These are phyloP conservation scores for Berberis thunbergii DNA, from an alignment of 164 flowering plant genomes.

Conservation along the genomic window DNA sequence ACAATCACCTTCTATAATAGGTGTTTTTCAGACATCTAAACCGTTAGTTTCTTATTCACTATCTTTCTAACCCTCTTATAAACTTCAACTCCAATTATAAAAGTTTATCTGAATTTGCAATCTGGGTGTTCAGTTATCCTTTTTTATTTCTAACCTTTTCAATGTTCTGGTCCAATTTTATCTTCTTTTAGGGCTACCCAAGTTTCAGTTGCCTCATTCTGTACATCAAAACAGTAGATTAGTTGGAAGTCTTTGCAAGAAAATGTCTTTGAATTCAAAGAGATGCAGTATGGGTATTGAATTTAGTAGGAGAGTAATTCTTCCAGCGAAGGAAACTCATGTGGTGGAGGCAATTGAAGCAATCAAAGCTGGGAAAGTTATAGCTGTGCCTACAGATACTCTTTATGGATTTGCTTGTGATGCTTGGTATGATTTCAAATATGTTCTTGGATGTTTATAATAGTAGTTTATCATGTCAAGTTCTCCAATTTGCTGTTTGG, in stretches of 20 bases:
- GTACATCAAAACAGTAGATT: constrained; percentile 15
- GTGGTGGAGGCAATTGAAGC: constrained; percentile 64
- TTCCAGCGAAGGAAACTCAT: constrained; percentile 49
- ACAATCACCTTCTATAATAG: constrained; percentile 6
- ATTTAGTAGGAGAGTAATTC: constrained; percentile 30
- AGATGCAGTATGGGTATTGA: constrained; percentile 18
- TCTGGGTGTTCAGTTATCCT: no score
- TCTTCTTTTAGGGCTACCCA: constrained; percentile 20
- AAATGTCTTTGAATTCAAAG: constrained; percentile 28
- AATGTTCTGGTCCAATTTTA: neutral
- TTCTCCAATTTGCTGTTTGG: neutral
- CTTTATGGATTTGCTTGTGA: constrained; percentile 95
- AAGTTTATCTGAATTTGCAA: neutral
- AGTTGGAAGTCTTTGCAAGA: constrained; percentile 8
- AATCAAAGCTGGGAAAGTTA: constrained; percentile 68
- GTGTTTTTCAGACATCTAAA: neutral
- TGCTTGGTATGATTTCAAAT: constrained; percentile 58
- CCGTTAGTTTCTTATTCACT: constrained; percentile 1
- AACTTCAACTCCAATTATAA: neutral
- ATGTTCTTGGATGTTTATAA: neutral
- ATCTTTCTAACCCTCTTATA: constrained; percentile 1
- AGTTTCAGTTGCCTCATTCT: constrained; percentile 17
- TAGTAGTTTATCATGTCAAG: neutral
- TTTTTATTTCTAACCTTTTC: neutral
- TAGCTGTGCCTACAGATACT: constrained; percentile 97